Evolutionary conservation across 768 basidiomycete species (phyloP).

Genomic region (Chalciporus pseudorubinellus): DNA sequence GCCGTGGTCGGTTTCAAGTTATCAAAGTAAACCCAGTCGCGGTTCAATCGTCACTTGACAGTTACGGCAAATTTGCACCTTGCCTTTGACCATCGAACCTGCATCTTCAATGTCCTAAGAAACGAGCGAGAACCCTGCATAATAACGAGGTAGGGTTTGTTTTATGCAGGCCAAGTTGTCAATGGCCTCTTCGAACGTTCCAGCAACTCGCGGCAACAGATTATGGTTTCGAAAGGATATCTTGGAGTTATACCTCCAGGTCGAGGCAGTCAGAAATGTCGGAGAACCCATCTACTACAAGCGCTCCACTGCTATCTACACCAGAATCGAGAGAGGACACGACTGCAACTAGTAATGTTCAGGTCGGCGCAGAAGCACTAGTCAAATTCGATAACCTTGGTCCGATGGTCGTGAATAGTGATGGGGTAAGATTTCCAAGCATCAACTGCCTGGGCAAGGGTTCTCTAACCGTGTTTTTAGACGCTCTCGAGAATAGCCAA

Average conservation of each 20-base stretch:
- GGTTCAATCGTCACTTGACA: too few relatives aligned
- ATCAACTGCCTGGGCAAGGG: neutral
- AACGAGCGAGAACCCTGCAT: too few relatives aligned
- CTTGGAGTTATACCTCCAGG: neutral
- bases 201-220: neutral
- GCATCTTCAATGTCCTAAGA: too few relatives aligned
- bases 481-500: slow-evolving; percentile 66
- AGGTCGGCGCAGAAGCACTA: slow-evolving; percentile 21
- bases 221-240: neutral
- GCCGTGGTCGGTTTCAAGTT: too few relatives aligned
- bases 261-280: slow-evolving; percentile 4
- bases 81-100: too few relatives aligned
- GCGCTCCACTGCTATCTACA: slow-evolving; percentile 9
- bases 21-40: too few relatives aligned
- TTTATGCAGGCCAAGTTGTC: too few relatives aligned
- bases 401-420: slow-evolving; percentile 65
- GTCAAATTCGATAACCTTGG: slow-evolving; percentile 59
- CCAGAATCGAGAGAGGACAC: slow-evolving; percentile 10
- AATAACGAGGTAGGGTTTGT: too few relatives aligned
- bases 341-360: slow-evolving; percentile 10
- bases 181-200: neutral
- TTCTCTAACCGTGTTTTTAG: slow-evolving; percentile 30
- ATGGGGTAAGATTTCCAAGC: slow-evolving; percentile 47
- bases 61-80: too few relatives aligned
- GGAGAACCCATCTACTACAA: slow-evolving; percentile 1